Conservation (phyloP, 1,284 basidiomycete genomes). For the Coniferiporia weirii region DNA sequence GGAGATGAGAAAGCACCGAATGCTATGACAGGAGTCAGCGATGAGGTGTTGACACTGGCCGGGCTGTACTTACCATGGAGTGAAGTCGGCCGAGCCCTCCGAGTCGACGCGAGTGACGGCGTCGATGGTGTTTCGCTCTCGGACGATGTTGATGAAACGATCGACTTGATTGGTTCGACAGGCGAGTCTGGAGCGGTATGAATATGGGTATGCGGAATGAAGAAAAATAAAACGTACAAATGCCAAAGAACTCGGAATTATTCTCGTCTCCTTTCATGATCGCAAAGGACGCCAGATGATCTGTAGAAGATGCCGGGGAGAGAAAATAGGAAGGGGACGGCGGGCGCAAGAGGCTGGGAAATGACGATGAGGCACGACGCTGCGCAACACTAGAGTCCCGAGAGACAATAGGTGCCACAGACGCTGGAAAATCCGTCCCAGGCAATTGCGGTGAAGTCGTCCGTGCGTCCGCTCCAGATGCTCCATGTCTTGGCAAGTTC, state of each 20-base stretch:
- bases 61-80: background rate
- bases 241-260: background rate
- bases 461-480: no score
- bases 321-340: background rate
- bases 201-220: no score
- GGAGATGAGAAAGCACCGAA: no score
- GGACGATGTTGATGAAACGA: background rate
- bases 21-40: no score
- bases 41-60: no score
- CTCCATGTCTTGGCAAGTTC: no score
- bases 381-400: no score
- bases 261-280: background rate
- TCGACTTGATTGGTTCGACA: background rate
- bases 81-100: background rate
- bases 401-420: no score
- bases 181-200: background rate
- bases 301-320: background rate
- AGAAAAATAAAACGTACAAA: background rate
- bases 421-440: background rate
- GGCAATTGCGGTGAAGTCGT: background rate
- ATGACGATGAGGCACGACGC: no score
- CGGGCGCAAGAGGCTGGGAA: background rate
- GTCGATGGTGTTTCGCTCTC: background rate
- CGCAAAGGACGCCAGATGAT: background rate
- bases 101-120: background rate